Evolutionary conservation across 2,329 filamentous ascomycete species (phyloP).

Genomic region (Penicillium polonicum): DNA sequence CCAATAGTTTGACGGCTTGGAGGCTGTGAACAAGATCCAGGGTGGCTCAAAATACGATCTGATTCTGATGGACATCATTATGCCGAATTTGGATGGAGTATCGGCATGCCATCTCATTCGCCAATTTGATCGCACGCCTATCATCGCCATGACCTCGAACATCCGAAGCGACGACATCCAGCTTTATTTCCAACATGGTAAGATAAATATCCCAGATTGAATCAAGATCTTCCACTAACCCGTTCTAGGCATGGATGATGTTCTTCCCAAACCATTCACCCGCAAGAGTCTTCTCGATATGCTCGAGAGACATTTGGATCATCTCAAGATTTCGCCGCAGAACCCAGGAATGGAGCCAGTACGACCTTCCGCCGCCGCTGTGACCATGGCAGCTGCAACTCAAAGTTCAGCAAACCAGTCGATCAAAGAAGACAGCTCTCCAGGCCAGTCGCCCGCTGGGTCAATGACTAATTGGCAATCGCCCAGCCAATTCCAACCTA

Average conservation of each 20-base stretch:
- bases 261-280: constrained; percentile 95
- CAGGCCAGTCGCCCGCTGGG: constrained; percentile 60
- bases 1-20: constrained; percentile 75
- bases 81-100: constrained; percentile 93
- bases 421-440: constrained; percentile 63
- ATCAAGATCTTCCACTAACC: constrained; percentile 23
- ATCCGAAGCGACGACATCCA: constrained; percentile 95
- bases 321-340: constrained; percentile 68
- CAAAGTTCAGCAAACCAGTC: constrained; percentile 56
- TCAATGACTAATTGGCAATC: constrained; percentile 63
- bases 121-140: constrained; percentile 78
- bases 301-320: constrained; percentile 83
- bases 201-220: constrained; percentile 33
- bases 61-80: constrained; percentile 92
- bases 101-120: constrained; percentile 92
- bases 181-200: constrained; percentile 95
- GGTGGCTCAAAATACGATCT: constrained; percentile 63
- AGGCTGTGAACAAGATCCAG: constrained; percentile 85
- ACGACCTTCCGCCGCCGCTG: constrained; percentile 33
- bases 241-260: constrained; percentile 85
- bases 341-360: constrained; percentile 52
- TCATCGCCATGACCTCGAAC: constrained; percentile 98
- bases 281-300: constrained; percentile 80
- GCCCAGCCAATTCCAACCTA: constrained; percentile 57
- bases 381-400: constrained; percentile 43